phyloP scores from a whole-genome alignment of 169 alveolate genomes.

The Plasmodium knowlesi region DNA sequence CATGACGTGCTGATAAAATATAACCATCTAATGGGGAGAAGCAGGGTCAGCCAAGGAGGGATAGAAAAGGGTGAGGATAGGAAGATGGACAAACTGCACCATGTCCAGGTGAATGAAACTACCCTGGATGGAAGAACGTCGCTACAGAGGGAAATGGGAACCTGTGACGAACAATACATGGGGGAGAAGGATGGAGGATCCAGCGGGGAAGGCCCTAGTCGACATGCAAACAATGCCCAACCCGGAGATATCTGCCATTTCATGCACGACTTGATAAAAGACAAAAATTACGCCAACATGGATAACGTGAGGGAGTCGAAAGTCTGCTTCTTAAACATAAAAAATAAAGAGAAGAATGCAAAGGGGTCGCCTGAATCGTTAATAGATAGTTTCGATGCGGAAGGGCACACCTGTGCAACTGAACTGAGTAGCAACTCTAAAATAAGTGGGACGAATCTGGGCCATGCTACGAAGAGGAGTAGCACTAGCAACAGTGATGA shows the following conservation, averaged over 20 bases:
- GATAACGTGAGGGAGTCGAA: slow-evolving; percentile 13
- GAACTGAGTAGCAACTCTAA: not conserved
- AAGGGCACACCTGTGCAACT: not conserved
- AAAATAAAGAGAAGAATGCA: not conserved
- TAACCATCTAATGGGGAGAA: not conserved
- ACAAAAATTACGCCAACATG: slow-evolving; percentile 20
- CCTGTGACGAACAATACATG: not conserved
- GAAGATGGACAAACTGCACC: not conserved
- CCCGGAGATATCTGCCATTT: not conserved
- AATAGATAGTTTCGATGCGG: not conserved
- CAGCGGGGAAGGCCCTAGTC: not conserved
- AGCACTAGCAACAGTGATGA: not conserved
- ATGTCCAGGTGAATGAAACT: not conserved
- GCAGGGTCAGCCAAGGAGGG: not conserved
- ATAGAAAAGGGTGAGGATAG: not conserved
- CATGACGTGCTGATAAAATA: slow-evolving; percentile 34
- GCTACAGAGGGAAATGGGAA: not conserved
- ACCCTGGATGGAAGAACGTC: not conserved
- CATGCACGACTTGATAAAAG: slow-evolving; percentile 22
- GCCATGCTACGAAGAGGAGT: not conserved
- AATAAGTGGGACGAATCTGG: not conserved
- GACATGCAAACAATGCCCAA: not conserved
- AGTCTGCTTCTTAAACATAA: slow-evolving; percentile 12
- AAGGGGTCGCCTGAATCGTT: slow-evolving; percentile 2
- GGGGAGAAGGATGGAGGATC: not conserved